Evolutionary conservation across 805 yeast species (phyloP).

Genomic region (Kazachstania kunashirensis): DNA sequence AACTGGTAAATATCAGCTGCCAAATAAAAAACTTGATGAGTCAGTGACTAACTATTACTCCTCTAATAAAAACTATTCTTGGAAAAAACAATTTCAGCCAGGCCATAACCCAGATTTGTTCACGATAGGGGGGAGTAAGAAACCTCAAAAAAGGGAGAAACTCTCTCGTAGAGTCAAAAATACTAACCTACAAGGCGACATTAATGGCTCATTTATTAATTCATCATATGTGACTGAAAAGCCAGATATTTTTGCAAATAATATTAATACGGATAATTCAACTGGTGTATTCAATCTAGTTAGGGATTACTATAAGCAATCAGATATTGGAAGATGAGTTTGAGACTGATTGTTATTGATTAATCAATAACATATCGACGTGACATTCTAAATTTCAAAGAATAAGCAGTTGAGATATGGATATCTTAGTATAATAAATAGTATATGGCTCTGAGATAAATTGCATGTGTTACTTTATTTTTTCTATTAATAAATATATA

Average conservation of each 20-base stretch:
- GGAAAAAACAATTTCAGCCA: conserved; percentile 29
- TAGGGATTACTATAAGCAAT: conserved; percentile 61
- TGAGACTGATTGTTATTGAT: no score
- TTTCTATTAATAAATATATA: no score
- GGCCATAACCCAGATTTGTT: conserved; percentile 25
- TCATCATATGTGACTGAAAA: conserved; percentile 2
- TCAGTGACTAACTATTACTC: conserved; percentile 1
- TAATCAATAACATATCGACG: no score
- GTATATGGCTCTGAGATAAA: no score
- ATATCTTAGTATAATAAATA: no score
- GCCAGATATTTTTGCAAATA: neutral
- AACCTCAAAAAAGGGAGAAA: no score
- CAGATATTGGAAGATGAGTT: conserved; percentile 21
- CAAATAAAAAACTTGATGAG: conserved; percentile 8
- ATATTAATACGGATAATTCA: neutral
- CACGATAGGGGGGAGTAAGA: conserved; percentile 9
- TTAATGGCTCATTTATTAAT: conserved; percentile 4
- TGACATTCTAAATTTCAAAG: no score
- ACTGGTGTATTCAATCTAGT: conserved; percentile 68
- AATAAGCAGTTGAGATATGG: no score
- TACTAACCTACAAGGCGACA: no score
- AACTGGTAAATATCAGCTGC: conserved; percentile 27
- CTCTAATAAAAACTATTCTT: conserved; percentile 21
- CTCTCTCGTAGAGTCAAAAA: no score
- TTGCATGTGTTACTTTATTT: no score